A percentile compares a stretch with the other conserved stretches of the same genome.
Evolutionary conservation across 768 basidiomycete species (phyloP).

Genomic region (Rhodotorula babjevae): DNA sequence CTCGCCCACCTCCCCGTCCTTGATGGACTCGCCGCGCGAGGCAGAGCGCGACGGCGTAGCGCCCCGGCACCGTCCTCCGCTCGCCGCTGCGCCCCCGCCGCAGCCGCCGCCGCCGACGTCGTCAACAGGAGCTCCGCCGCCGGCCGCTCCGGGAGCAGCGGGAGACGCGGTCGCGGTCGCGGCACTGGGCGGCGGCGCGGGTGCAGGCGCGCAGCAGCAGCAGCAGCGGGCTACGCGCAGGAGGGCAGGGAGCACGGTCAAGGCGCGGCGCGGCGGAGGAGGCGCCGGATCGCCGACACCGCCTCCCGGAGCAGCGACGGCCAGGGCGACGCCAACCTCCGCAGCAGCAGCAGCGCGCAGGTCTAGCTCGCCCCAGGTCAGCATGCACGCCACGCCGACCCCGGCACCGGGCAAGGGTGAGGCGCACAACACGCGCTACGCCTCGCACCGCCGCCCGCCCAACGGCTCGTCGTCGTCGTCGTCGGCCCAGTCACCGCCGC

Average conservation of each 20-base stretch:
- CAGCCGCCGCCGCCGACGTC: background rate
- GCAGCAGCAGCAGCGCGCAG: no score
- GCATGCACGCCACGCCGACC: no score
- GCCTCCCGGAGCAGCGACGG: background rate
- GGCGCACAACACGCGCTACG: background rate
- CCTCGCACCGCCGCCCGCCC: background rate
- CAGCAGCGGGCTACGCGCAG: background rate
- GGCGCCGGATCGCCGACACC: background rate
- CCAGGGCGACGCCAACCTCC: background rate
- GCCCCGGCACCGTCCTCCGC: background rate
- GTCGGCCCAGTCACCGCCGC: background rate
- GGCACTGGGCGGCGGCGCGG: background rate
- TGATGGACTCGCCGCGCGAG: background rate
- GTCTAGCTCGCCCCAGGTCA: background rate
- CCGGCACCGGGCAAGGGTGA: no score
- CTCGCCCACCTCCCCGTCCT: background rate
- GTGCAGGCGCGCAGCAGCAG: background rate
- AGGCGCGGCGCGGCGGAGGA: background rate
- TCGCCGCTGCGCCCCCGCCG: background rate
- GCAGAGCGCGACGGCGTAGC: background rate
- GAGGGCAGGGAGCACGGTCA: background rate
- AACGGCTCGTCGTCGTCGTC: background rate
- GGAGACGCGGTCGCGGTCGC: background rate
- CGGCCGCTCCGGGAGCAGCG: no score
- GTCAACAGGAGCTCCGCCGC: background rate